A percentile compares a stretch with the other conserved stretches of the same genome.
Evolutionary conservation across 83 land plant species (phyloP).

Genomic region (Picea engelmannii): DNA sequence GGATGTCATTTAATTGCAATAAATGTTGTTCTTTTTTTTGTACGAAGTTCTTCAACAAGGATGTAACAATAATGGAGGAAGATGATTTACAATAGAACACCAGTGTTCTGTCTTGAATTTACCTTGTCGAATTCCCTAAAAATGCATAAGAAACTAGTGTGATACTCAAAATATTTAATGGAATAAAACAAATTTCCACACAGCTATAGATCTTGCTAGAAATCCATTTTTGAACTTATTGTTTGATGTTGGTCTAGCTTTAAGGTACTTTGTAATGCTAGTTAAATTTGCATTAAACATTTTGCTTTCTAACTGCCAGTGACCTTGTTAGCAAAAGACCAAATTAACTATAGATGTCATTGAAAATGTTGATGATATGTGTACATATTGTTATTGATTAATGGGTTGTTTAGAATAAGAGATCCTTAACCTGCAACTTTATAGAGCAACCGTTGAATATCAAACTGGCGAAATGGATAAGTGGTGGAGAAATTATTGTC

Average conservation of each 20-base stretch:
- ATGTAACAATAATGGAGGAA: not conserved
- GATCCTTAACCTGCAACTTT: not conserved
- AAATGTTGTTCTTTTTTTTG: too few relatives aligned
- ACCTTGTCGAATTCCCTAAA: not conserved
- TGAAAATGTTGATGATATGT: not conserved
- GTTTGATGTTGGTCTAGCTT: not conserved
- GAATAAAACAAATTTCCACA: not conserved
- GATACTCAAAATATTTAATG: not conserved
- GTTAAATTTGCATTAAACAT: not conserved
- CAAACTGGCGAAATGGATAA: not conserved
- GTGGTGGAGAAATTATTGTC: conserved; percentile 4
- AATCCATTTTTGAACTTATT: not conserved
- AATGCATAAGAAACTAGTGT: not conserved
- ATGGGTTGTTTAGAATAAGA: not conserved
- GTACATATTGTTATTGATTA: not conserved
- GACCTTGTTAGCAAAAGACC: not conserved
- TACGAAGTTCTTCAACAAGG: not conserved
- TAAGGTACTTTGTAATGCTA: not conserved
- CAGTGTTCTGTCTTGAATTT: not conserved
- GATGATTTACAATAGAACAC: not conserved
- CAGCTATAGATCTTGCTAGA: not conserved
- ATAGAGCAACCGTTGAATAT: conserved; percentile 8
- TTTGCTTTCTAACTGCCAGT: not conserved
- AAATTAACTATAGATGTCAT: not conserved
- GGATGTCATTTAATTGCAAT: too few relatives aligned